Evolutionary conservation across 768 basidiomycete genomes (phyloP).

Genomic region (Suillus decipiens): DNA sequence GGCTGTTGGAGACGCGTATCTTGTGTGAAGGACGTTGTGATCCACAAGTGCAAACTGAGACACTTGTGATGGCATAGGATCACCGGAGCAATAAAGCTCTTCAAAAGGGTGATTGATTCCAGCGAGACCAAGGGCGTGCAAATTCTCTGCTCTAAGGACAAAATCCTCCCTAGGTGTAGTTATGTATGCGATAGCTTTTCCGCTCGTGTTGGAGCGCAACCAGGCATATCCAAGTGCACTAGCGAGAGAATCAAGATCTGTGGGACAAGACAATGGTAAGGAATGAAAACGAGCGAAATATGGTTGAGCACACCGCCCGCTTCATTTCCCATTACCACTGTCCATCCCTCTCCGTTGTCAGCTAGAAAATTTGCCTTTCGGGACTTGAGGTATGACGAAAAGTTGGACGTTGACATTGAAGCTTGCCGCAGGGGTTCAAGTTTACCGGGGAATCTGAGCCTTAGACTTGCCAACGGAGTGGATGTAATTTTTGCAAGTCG

Average conservation of each 20-base stretch:
- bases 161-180: conserved; percentile 72
- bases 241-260: conserved; percentile 90
- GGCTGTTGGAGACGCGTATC: conserved; percentile 41
- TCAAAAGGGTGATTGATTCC: conserved; percentile 24
- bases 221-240: conserved; percentile 85
- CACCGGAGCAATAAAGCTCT: conserved; percentile 68
- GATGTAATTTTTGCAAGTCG: neutral
- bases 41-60: conserved; percentile 82
- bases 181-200: conserved; percentile 68
- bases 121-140: neutral
- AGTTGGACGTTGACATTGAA: conserved; percentile 24
- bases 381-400: conserved; percentile 42
- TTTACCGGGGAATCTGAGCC: neutral
- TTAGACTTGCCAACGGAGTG: neutral
- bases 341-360: conserved; percentile 70
- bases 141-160: conserved; percentile 56
- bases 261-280: neutral
- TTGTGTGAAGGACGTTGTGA: conserved; percentile 70
- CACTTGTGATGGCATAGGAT: conserved; percentile 45
- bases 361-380: conserved; percentile 63
- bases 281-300: conserved; percentile 3
- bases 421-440: neutral
- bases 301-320: conserved; percentile 70
- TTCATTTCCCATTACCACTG: conserved; percentile 92
- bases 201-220: conserved; percentile 56